phyloP scores from a whole-genome alignment of 495 filamentous ascomycete genomes.

The Neurospora sp. region DNA sequence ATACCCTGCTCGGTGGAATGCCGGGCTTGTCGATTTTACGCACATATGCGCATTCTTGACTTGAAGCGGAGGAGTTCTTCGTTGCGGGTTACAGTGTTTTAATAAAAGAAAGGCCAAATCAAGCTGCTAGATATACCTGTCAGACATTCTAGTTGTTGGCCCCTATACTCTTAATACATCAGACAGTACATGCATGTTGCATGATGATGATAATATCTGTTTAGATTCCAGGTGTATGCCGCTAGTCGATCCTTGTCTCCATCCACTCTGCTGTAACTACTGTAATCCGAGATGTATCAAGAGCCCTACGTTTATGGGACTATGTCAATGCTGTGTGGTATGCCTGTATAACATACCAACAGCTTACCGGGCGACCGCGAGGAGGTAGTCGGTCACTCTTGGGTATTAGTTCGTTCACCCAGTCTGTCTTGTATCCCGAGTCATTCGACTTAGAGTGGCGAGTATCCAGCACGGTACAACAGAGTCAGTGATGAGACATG shows the following conservation, averaged over 20 bases:
- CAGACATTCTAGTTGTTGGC: constrained; percentile 6
- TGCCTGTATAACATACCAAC: neutral
- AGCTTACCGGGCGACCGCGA: neutral
- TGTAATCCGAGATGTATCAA: neutral
- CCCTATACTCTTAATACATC: constrained; percentile 12
- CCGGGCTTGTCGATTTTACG: neutral
- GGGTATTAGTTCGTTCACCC: neutral
- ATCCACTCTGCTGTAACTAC: neutral
- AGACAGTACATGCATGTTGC: constrained; percentile 11
- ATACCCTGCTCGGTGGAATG: neutral
- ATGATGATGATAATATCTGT: constrained; percentile 3
- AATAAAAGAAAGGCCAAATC: constrained; percentile 10
- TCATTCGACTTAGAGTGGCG: neutral
- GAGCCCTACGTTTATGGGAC: neutral
- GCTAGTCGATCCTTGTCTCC: neutral
- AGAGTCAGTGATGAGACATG: neutral
- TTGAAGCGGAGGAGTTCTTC: constrained; percentile 5
- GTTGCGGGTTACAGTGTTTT: constrained; percentile 7
- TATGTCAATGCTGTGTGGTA: neutral
- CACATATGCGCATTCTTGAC: neutral
- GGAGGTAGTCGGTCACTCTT: neutral
- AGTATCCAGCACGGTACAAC: neutral
- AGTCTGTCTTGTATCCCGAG: neutral
- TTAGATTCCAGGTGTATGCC: neutral
- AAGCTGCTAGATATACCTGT: constrained; percentile 11